These are phyloP conservation scores for Odonthalia washingtoniensis DNA, from an alignment of 31 red algal genomes.

Conservation along the genomic window DNA sequence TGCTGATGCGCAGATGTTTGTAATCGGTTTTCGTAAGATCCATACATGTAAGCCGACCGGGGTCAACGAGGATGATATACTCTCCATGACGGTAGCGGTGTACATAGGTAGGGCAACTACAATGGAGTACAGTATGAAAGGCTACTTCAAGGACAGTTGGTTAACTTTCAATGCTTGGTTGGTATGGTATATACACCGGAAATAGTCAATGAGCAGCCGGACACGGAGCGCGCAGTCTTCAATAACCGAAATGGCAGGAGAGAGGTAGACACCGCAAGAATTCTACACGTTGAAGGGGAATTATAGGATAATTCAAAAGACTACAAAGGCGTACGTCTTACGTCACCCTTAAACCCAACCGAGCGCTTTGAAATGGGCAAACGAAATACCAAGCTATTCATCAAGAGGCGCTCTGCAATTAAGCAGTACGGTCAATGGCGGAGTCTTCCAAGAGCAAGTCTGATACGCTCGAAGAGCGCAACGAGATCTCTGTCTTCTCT, in stretches of 20 bases:
- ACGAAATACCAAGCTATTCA: neutral
- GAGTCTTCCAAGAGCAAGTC: slow-evolving; percentile 44
- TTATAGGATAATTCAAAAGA: neutral
- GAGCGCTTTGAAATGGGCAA: neutral
- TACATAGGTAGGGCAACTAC: neutral
- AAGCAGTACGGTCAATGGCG: too few species aligned
- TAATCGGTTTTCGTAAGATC: neutral
- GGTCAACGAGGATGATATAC: too few species aligned
- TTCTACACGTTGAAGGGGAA: neutral
- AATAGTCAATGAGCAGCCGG: neutral
- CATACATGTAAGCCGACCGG: slow-evolving; percentile 24
- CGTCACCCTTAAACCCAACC: neutral
- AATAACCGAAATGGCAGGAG: neutral
- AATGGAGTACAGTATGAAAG: slow-evolving; percentile 35
- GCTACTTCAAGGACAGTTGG: slow-evolving; percentile 17
- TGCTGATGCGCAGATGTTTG: slow-evolving; percentile 28
- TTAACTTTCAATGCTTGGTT: slow-evolving; percentile 12
- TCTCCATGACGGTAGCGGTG: slow-evolving; percentile 28
- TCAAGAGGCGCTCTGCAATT: slow-evolving; percentile 28
- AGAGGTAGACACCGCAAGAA: neutral
- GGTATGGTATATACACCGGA: neutral
- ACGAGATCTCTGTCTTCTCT: slow-evolving; percentile 7
- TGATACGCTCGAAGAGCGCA: slow-evolving; percentile 31
- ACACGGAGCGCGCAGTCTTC: too few species aligned
- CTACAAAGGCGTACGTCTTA: neutral